Conservation (phyloP, 768 basidiomycete species). For the Suillus paluster region DNA sequence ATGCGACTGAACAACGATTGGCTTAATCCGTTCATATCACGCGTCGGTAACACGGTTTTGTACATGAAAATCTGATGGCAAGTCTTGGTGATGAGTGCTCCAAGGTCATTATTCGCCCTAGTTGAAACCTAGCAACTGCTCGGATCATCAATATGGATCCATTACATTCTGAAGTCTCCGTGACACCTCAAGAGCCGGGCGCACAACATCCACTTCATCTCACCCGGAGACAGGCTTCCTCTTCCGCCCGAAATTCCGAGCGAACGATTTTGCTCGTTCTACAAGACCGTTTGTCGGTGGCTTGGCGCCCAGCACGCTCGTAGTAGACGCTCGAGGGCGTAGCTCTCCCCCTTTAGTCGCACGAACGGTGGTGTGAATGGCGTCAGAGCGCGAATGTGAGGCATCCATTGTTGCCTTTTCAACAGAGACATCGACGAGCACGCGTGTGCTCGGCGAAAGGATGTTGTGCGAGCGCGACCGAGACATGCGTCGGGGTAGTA, state of each 20-base stretch:
- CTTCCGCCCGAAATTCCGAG: slow-evolving; percentile 49
- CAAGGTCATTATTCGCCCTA: slow-evolving; percentile 8
- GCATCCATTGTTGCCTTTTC: slow-evolving; percentile 43
- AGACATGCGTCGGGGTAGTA: slow-evolving; percentile 51
- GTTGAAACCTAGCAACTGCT: slow-evolving; percentile 32
- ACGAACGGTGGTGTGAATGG: slow-evolving; percentile 22
- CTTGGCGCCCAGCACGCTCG: slow-evolving; percentile 30
- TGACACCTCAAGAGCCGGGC: slow-evolving; percentile 7
- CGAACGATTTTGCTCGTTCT: slow-evolving; percentile 44
- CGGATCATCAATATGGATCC: slow-evolving; percentile 10
- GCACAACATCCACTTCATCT: slow-evolving; percentile 16
- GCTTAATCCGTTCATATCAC: slow-evolving; percentile 22
- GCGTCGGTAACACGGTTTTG: slow-evolving; percentile 18
- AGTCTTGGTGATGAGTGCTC: background rate
- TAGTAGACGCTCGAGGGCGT: slow-evolving; percentile 41
- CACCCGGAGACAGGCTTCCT: slow-evolving; percentile 23
- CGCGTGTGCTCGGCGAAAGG: slow-evolving; percentile 31
- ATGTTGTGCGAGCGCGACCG: slow-evolving; percentile 46
- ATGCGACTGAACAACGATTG: slow-evolving; percentile 19
- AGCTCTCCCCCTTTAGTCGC: slow-evolving; percentile 30
- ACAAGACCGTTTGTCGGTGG: slow-evolving; percentile 32
- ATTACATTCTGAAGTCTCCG: background rate
- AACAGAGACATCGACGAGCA: slow-evolving; percentile 54
- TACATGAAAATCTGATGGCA: slow-evolving; percentile 25
- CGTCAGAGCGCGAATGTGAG: slow-evolving; percentile 7